These are phyloP conservation scores for Puccinia hordei DNA, from an alignment of 1,284 basidiomycete species.

Conservation along the genomic window DNA sequence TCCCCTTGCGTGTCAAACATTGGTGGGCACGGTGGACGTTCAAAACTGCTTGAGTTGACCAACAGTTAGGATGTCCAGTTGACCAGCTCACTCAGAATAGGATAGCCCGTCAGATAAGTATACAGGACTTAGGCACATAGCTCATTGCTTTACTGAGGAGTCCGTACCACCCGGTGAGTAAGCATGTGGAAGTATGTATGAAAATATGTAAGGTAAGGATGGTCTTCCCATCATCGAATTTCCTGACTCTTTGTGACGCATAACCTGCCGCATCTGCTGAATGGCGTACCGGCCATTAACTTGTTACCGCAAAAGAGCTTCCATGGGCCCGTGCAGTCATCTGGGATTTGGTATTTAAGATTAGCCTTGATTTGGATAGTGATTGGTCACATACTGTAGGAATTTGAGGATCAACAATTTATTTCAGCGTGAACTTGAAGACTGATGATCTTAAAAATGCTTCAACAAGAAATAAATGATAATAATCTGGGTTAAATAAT, in stretches of 20 bases:
- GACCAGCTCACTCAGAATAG: neutral
- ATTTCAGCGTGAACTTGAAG: no score
- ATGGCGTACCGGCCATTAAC: no score
- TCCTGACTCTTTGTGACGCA: neutral
- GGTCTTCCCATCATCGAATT: neutral
- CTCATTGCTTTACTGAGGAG: neutral
- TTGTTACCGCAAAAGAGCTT: no score
- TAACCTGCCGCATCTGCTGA: neutral
- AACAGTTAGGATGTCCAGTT: neutral
- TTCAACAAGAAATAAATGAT: no score
- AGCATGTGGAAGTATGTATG: neutral
- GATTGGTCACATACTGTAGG: no score
- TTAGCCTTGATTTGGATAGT: no score
- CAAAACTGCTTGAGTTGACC: neutral
- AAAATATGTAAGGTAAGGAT: neutral
- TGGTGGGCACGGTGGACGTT: neutral
- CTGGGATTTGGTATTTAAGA: no score
- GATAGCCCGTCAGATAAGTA: neutral
- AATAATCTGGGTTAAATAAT: no score
- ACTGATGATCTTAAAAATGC: no score
- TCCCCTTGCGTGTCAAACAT: neutral
- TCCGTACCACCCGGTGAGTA: neutral
- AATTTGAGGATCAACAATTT: no score
- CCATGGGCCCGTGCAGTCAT: no score
- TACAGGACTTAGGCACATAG: neutral